These are phyloP conservation scores for Mrakia blollopis DNA, from an alignment of 768 basidiomycete species.

Conservation along the genomic window DNA sequence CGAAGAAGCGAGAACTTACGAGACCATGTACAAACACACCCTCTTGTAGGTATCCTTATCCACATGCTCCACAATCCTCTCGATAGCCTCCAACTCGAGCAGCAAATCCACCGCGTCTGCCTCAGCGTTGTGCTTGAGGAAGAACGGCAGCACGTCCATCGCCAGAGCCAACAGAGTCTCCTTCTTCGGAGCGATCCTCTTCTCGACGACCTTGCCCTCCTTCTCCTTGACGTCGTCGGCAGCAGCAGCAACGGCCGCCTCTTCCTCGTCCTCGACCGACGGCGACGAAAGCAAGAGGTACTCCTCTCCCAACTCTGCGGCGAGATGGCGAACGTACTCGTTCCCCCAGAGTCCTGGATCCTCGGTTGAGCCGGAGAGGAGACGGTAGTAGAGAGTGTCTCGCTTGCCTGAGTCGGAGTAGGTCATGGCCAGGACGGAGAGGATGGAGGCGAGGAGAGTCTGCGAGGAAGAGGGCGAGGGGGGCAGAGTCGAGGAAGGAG, in stretches of 20 bases:
- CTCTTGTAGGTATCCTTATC: constrained; percentile 82
- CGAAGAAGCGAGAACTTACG: constrained; percentile 51
- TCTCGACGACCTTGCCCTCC: constrained; percentile 29
- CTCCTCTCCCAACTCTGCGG: constrained; percentile 93
- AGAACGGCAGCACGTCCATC: constrained; percentile 78
- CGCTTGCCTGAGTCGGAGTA: constrained; percentile 97
- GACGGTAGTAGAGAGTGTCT: constrained; percentile 87
- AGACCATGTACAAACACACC: constrained; percentile 94
- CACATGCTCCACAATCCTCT: constrained; percentile 67
- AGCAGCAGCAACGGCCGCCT: too few species aligned
- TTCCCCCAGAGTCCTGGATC: constrained; percentile 98
- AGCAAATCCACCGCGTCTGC: constrained; percentile 95
- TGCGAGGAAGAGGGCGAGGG: constrained; percentile 41
- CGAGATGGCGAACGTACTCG: constrained; percentile 95
- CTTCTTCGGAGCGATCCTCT: constrained; percentile 27
- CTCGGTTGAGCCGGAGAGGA: constrained; percentile 60
- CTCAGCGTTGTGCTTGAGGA: constrained; percentile 90
- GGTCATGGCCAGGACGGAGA: constrained; percentile 98
- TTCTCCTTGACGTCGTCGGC: constrained; percentile 9
- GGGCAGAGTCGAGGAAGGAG: background rate
- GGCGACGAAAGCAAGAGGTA: constrained; percentile 49
- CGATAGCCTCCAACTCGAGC: constrained; percentile 86
- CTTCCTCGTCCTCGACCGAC: constrained; percentile 48
- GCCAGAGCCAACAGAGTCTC: constrained; percentile 74
- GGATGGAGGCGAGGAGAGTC: constrained; percentile 92